Conservation (phyloP, 495 filamentous ascomycete genomes). For the Jackrogersella multiformis region DNA sequence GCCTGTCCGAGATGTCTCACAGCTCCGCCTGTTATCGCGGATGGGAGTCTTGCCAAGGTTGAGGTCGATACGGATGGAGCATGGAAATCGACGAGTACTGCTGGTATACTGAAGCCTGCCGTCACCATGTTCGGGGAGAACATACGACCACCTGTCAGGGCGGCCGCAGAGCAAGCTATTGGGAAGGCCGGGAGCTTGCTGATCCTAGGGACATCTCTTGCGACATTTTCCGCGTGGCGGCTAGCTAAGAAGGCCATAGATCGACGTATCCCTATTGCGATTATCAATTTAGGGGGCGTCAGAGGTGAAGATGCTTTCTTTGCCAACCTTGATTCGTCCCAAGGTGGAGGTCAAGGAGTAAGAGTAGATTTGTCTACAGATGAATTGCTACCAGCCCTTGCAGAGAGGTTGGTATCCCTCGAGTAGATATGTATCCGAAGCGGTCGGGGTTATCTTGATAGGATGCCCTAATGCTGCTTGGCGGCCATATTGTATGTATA, state of each 20-base stretch:
- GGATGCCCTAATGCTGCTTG: slow-evolving; percentile 52
- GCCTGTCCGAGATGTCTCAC: slow-evolving; percentile 83
- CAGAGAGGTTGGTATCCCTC: slow-evolving; percentile 51
- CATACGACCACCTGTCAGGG: slow-evolving; percentile 72
- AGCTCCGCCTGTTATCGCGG: slow-evolving; percentile 66
- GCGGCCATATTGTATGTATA: slow-evolving; percentile 34
- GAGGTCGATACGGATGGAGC: slow-evolving; percentile 84
- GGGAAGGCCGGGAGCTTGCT: slow-evolving; percentile 78
- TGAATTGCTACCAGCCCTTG: slow-evolving; percentile 62
- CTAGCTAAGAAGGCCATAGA: slow-evolving; percentile 84
- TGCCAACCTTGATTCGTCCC: slow-evolving; percentile 56
- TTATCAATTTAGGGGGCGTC: slow-evolving; percentile 85
- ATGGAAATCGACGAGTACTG: slow-evolving; percentile 72
- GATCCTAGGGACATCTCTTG: slow-evolving; percentile 86
- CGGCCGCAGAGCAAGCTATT: slow-evolving; percentile 79
- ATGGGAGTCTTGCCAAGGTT: slow-evolving; percentile 67
- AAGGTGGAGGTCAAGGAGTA: slow-evolving; percentile 58
- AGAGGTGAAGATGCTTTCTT: slow-evolving; percentile 80
- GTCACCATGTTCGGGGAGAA: slow-evolving; percentile 97
- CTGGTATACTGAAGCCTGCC: slow-evolving; percentile 86
- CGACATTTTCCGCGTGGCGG: slow-evolving; percentile 94
- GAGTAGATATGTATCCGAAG: slow-evolving; percentile 6
- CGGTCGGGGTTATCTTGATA: slow-evolving; percentile 32
- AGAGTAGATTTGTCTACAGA: slow-evolving; percentile 65
- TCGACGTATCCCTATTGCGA: slow-evolving; percentile 82